Evolutionary conservation across 768 basidiomycete genomes (phyloP).

Genomic region (Suillus decipiens): DNA sequence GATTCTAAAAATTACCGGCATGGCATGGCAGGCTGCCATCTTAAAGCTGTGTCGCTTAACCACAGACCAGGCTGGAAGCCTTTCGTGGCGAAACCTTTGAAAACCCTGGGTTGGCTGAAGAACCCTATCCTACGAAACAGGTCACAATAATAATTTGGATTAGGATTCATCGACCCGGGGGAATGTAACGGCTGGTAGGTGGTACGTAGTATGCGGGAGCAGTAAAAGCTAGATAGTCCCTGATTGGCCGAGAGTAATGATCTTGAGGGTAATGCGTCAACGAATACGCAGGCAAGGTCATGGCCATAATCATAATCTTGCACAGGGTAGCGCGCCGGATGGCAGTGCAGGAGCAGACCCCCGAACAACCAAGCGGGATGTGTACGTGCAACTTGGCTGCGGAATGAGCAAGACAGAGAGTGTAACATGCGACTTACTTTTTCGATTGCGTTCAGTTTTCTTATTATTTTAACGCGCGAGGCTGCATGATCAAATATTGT

Average conservation of each 20-base stretch:
- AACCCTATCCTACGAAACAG: neutral
- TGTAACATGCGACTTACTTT: neutral
- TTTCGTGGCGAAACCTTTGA: neutral
- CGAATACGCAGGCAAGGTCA: neutral
- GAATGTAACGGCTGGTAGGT: neutral
- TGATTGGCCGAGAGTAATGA: neutral
- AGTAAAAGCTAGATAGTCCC: neutral
- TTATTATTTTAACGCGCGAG: neutral
- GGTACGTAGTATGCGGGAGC: neutral
- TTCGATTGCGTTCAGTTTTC: neutral
- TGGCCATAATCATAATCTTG: too few relatives aligned
- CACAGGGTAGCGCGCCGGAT: neutral
- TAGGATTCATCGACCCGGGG: neutral
- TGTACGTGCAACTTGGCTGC: neutral
- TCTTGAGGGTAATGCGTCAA: neutral
- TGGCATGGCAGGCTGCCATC: neutral
- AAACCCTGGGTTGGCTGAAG: neutral
- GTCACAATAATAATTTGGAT: neutral
- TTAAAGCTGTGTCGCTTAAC: neutral
- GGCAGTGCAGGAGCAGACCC: neutral
- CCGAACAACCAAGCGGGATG: too few relatives aligned
- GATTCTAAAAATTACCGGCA: neutral
- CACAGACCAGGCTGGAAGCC: neutral
- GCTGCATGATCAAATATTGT: neutral
- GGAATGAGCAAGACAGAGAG: neutral